Percentiles rank a stretch among this genome's conserved stretches.
Conservation (phyloP, 2,329 filamentous ascomycete genomes). For the Macrophomina phaseolina region DNA sequence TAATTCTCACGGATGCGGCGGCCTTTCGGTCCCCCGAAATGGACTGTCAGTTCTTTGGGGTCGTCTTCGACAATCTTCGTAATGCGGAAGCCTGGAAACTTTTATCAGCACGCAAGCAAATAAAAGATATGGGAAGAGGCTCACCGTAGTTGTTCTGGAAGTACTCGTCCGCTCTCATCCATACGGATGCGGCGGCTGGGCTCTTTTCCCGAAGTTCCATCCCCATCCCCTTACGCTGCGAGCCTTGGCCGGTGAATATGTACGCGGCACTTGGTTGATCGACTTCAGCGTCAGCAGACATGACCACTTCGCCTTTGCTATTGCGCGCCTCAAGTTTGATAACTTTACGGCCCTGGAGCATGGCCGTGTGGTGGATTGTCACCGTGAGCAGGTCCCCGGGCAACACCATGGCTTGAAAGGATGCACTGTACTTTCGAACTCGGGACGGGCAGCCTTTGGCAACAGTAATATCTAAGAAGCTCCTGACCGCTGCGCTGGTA, state of each 20-base stretch:
- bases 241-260: conserved; percentile 52
- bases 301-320: conserved; percentile 40
- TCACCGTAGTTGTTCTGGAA: conserved; percentile 44
- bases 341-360: conserved; percentile 43
- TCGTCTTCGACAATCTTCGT: conserved; percentile 47
- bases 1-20: conserved; percentile 43
- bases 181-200: conserved; percentile 41
- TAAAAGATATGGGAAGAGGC: conserved; percentile 3
- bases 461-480: conserved; percentile 35
- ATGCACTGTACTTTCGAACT: conserved; percentile 37
- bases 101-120: neutral
- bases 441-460: conserved; percentile 33
- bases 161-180: conserved; percentile 61
- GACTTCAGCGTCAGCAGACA: conserved; percentile 39
- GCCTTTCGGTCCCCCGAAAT: conserved; percentile 47
- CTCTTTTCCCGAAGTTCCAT: conserved; percentile 48
- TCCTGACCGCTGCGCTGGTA: conserved; percentile 40
- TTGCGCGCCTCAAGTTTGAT: conserved; percentile 43
- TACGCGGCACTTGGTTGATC: conserved; percentile 44
- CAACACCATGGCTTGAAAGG: conserved; percentile 47
- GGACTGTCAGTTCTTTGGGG: conserved; percentile 46
- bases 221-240: conserved; percentile 48
- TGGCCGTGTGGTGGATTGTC: conserved; percentile 40
- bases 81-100: conserved; percentile 36
- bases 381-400: conserved; percentile 44